A percentile compares a stretch with the other conserved stretches of the same genome.
phyloP scores from a whole-genome alignment of 345 rosid genomes.

The Atalantia buxifolia region DNA sequence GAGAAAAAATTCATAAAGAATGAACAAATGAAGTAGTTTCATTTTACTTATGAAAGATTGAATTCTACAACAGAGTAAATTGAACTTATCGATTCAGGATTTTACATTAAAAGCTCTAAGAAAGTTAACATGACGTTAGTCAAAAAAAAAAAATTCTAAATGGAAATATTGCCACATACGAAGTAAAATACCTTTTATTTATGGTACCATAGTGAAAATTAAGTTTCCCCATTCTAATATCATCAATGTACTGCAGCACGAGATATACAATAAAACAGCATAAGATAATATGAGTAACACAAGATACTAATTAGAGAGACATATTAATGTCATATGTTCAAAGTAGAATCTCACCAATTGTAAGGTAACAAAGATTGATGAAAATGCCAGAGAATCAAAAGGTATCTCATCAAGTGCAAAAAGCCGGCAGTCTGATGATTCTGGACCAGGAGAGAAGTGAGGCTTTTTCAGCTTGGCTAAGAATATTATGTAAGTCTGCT shows the following conservation, averaged over 20 bases:
- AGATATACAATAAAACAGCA: slow-evolving; percentile 5
- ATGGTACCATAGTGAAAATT: slow-evolving; percentile 90
- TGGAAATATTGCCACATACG: not conserved
- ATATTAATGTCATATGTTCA: not conserved
- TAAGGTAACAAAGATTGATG: slow-evolving; percentile 80
- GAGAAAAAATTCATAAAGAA: slow-evolving; percentile 1
- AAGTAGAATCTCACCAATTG: slow-evolving; percentile 56
- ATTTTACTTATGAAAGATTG: not conserved
- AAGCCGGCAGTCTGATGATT: slow-evolving; percentile 83
- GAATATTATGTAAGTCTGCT: slow-evolving; percentile 91
- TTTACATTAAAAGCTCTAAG: not conserved
- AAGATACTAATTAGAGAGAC: not conserved
- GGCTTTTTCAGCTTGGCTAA: slow-evolving; percentile 81
- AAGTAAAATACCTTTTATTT: slow-evolving; percentile 61
- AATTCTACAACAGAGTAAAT: not conserved
- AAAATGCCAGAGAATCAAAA: slow-evolving; percentile 87
- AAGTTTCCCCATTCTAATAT: slow-evolving; percentile 54
- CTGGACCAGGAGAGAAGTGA: slow-evolving; percentile 84
- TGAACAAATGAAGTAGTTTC: not conserved
- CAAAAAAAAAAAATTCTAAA: not conserved
- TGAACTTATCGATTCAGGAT: not conserved
- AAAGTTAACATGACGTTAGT: not conserved
- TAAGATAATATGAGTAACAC: not conserved
- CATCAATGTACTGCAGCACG: slow-evolving; percentile 72
- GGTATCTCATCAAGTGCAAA: slow-evolving; percentile 81